A percentile compares a stretch with the other conserved stretches of the same genome.
These are phyloP conservation scores for Zygoascus hellenicus DNA, from an alignment of 1,139 yeast species.

Conservation along the genomic window DNA sequence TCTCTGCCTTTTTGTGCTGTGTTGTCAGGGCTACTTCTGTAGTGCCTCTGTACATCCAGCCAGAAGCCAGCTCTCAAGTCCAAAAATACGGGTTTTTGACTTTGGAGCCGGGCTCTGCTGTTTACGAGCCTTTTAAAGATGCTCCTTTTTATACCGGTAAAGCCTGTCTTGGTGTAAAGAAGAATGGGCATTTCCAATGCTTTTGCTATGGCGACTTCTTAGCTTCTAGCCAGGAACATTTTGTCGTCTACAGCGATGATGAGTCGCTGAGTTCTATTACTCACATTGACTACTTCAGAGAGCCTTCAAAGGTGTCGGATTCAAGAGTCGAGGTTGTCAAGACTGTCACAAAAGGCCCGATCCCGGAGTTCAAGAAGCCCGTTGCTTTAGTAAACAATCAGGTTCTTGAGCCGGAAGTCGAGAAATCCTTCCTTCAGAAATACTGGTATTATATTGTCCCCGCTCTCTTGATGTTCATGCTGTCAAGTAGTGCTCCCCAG, in stretches of 20 bases:
- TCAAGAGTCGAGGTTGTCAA: slow-evolving; percentile 12
- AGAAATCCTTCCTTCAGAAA: slow-evolving; percentile 34
- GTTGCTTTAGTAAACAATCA: slow-evolving; percentile 28
- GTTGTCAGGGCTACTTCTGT: neutral
- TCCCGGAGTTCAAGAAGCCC: slow-evolving; percentile 25
- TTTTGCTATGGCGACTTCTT: slow-evolving; percentile 15
- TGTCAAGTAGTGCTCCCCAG: slow-evolving; percentile 23
- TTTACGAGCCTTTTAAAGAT: slow-evolving; percentile 7
- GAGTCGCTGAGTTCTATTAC: slow-evolving; percentile 16
- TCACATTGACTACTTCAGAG: slow-evolving; percentile 13
- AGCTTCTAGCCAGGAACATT: slow-evolving; percentile 13
- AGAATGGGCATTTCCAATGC: slow-evolving; percentile 21
- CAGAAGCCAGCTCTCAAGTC: neutral
- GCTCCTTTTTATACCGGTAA: slow-evolving; percentile 11
- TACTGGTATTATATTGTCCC: slow-evolving; percentile 37
- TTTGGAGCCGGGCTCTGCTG: slow-evolving; percentile 6
- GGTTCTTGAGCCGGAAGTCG: slow-evolving; percentile 25
- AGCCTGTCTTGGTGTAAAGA: slow-evolving; percentile 25
- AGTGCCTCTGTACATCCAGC: slow-evolving; percentile 8
- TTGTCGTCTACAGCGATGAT: slow-evolving; percentile 12
- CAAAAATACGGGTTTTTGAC: slow-evolving; percentile 8
- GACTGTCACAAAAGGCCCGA: slow-evolving; percentile 21
- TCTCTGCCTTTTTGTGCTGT: neutral
- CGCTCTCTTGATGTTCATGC: slow-evolving; percentile 26
- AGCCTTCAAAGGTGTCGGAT: slow-evolving; percentile 6